Base-by-base conservation (phyloP, 2,329 filamentous ascomycete genomes). In the Lecanoromycetidae sp. region DNA sequence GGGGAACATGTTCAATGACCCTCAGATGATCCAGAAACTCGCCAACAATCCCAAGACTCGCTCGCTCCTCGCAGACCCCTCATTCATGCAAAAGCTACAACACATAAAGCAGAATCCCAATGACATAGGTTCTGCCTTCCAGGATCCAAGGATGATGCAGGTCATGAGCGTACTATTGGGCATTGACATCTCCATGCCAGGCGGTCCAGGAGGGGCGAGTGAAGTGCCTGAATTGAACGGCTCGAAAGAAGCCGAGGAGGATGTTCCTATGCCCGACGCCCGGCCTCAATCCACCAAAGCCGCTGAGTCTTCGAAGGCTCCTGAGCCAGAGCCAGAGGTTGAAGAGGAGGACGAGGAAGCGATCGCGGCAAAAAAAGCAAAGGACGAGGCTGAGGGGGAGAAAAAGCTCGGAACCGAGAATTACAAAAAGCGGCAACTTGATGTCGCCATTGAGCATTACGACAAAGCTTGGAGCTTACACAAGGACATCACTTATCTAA, bases 381-480 rank as follows among this genome's bases (percentile, higher is more conserved):
- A 96, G 72, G 85, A 82, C 60, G 86, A 84, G 54, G 91, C 88
- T 36, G 91, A 98, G 58, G 85, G 87, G 63, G 84, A 95, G 69
- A 98, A 98, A 78, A 84, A 82, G 25, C 72, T 93, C 48, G 91
- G 91, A 49, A 98, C 90, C 12, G 87, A 91, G 57, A 82, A 82
- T 65, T 98, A 98, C 76, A 98, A 98, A 81, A 96, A 96, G 77
- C 82, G 87, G 57, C 81, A 95, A 62, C 95, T 98, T 57, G 91
- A 96, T 59, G 80, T 84, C 61, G 91, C 91, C 42, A 95, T 98
- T 59, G 79, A 81, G 61, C 87, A 98, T 71, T 98, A 98, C 73
- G 77, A 66, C 63, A 93, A 94, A 65, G 91, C 91, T 0, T 98
- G 91, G 91, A 88, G 94, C 50, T 67, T 84, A 32, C 75, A 86